Evolutionary conservation across 805 yeast species (phyloP).

Genomic region (Jamesozyma piceae): DNA sequence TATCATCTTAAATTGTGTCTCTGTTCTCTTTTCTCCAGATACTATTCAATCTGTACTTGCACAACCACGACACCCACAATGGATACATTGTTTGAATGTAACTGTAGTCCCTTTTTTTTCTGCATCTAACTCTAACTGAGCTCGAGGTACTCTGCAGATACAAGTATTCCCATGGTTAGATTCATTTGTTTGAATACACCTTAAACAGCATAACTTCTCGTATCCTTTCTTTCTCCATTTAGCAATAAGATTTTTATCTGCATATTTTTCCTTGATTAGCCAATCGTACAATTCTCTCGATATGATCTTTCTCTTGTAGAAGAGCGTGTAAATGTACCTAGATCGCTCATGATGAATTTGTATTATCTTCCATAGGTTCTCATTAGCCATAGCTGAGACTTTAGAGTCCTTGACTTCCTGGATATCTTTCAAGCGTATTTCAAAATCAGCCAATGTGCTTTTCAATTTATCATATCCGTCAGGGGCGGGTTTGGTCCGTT

Average conservation of each 20-base stretch:
- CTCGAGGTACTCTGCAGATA: slow-evolving; percentile 76
- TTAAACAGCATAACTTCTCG: slow-evolving; percentile 74
- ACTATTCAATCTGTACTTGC: slow-evolving; percentile 58
- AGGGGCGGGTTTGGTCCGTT: slow-evolving; percentile 45
- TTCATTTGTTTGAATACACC: slow-evolving; percentile 59
- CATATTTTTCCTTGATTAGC: slow-evolving; percentile 56
- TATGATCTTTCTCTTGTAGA: slow-evolving; percentile 61
- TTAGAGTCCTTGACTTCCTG: slow-evolving; percentile 34
- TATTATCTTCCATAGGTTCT: slow-evolving; percentile 60
- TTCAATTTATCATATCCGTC: slow-evolving; percentile 62
- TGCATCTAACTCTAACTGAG: slow-evolving; percentile 34
- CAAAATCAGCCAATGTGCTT: slow-evolving; percentile 55
- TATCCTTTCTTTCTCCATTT: slow-evolving; percentile 83
- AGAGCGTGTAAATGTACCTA: slow-evolving; percentile 63
- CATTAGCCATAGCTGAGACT: slow-evolving; percentile 42
- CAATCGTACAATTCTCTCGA: slow-evolving; percentile 62
- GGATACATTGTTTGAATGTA: slow-evolving; percentile 49
- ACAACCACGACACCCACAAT: slow-evolving; percentile 83
- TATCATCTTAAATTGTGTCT: no score
- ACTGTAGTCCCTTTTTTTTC: slow-evolving; percentile 13
- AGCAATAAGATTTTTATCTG: slow-evolving; percentile 64
- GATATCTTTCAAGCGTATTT: slow-evolving; percentile 45
- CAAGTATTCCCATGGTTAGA: slow-evolving; percentile 62
- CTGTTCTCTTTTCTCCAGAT: no score
- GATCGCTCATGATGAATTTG: slow-evolving; percentile 67